Conservation (phyloP, 192 early-diverging fungal genomes). For the Gigaspora rosea region DNA sequence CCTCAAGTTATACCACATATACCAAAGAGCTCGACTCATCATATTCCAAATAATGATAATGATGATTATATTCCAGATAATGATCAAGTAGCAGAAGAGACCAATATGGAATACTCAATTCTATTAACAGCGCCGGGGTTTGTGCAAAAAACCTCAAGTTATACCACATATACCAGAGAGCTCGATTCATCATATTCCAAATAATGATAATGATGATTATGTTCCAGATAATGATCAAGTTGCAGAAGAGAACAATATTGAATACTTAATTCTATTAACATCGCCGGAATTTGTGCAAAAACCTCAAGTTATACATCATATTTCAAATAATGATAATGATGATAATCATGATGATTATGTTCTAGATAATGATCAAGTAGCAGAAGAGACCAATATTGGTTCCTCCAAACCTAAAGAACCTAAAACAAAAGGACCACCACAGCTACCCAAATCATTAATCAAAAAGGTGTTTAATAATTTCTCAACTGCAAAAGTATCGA, state of each 20-base stretch:
- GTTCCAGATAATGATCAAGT: too few relatives aligned
- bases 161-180: not conserved
- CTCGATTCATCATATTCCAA: too few relatives aligned
- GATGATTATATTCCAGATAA: too few relatives aligned
- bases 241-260: too few relatives aligned
- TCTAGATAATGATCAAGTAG: too few relatives aligned
- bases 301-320: not conserved
- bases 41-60: not conserved
- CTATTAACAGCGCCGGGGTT: conserved; percentile 8
- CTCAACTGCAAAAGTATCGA: conserved; percentile 23
- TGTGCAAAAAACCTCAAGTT: not conserved
- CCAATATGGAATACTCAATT: not conserved
- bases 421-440: not conserved
- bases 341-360: too few relatives aligned
- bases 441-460: conserved; percentile 31
- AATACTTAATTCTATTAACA: not conserved
- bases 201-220: too few relatives aligned
- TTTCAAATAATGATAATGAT: not conserved
- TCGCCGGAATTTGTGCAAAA: conserved; percentile 6
- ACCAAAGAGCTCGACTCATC: too few relatives aligned
- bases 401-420: not conserved
- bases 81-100: too few relatives aligned
- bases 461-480: conserved; percentile 31
- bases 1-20: not conserved
- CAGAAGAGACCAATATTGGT: too few relatives aligned